Percentiles rank a stretch among this genome's conserved stretches.
These are phyloP conservation scores for Penicillium sp. DNA, from an alignment of 2,329 filamentous ascomycete species.

Conservation along the genomic window DNA sequence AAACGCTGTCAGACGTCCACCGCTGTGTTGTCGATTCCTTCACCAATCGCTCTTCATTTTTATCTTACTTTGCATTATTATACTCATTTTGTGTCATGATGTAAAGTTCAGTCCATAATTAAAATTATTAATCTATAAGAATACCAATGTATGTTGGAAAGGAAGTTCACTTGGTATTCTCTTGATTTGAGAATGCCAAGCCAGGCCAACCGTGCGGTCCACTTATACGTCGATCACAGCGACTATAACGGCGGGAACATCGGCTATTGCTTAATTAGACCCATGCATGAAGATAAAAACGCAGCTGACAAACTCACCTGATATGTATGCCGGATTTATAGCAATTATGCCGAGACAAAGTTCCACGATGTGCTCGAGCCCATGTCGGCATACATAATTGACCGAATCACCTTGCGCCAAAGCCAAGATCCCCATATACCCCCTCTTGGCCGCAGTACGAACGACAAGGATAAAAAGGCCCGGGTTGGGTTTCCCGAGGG, in stretches of 20 bases:
- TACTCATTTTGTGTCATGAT: no score
- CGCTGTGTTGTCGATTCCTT: no score
- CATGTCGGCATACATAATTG: constrained; percentile 10
- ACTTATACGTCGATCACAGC: background rate
- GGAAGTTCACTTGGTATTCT: no score
- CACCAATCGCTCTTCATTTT: no score
- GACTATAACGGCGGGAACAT: background rate
- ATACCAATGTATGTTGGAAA: no score
- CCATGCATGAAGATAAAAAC: background rate
- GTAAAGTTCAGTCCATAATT: no score
- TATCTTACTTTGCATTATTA: no score
- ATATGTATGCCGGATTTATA: background rate
- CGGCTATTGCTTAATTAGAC: background rate
- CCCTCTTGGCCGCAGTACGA: background rate
- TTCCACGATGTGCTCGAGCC: background rate
- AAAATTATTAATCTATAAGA: no score
- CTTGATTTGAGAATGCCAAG: no score
- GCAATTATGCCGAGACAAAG: background rate
- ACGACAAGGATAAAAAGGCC: background rate
- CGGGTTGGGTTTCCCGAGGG: constrained; percentile 9
- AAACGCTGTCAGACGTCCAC: no score
- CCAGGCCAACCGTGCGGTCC: no score
- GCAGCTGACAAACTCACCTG: background rate
- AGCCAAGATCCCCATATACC: background rate
- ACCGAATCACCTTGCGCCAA: constrained; percentile 6